Evolutionary conservation across 2,329 filamentous ascomycete species (phyloP).

Genomic region (Talaromyces sp.): DNA sequence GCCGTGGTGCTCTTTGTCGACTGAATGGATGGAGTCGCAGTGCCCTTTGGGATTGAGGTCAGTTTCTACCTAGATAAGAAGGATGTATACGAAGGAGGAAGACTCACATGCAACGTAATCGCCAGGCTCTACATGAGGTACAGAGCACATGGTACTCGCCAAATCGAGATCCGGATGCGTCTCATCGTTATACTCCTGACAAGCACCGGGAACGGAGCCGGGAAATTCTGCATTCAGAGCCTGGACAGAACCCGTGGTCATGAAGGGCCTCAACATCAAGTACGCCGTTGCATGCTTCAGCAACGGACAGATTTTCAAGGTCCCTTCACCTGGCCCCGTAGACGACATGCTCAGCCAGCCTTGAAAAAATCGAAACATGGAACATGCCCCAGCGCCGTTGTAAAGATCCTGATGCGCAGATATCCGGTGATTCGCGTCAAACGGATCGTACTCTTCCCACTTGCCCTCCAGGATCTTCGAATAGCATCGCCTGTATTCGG

Average conservation of each 20-base stretch:
- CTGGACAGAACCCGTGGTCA: conserved; percentile 52
- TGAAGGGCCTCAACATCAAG: conserved; percentile 78
- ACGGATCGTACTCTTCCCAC: conserved; percentile 81
- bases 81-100: neutral
- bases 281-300: conserved; percentile 74
- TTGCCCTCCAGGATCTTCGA: conserved; percentile 65
- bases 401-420: conserved; percentile 70
- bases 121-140: conserved; percentile 65
- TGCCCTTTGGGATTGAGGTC: conserved; percentile 47
- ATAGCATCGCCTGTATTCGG: conserved; percentile 71
- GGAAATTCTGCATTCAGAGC: conserved; percentile 54
- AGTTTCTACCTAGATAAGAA: neutral
- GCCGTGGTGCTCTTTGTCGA: conserved; percentile 74
- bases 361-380: conserved; percentile 83
- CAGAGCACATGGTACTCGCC: conserved; percentile 64
- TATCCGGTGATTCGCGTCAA: conserved; percentile 69
- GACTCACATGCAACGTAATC: conserved; percentile 64
- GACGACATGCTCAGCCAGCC: conserved; percentile 77
- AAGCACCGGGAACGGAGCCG: conserved; percentile 64
- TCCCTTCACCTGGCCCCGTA: conserved; percentile 71
- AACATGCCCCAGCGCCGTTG: conserved; percentile 74
- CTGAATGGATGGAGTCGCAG: conserved; percentile 75
- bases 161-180: conserved; percentile 70
- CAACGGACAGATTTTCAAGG: conserved; percentile 76
- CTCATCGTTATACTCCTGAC: conserved; percentile 62